Conservation (phyloP, 108 stramenopile genomes). For the Pseudonitzschia multiseries region DNA sequence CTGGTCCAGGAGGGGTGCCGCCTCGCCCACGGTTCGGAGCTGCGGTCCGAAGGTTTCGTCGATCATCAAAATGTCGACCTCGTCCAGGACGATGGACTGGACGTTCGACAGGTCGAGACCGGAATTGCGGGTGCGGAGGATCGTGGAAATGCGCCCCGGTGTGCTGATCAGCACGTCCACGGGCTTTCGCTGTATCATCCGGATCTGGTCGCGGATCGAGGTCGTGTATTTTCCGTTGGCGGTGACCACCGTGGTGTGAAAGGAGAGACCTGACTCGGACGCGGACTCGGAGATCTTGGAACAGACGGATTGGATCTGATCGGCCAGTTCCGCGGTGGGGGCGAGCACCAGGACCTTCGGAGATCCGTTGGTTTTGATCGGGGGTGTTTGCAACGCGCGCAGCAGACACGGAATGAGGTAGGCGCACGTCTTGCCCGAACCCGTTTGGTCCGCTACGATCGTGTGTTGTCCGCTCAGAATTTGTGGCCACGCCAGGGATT, state of each 20-base stretch:
- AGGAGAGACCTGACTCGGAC: slow-evolving; percentile 26
- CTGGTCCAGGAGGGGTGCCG: slow-evolving; percentile 54
- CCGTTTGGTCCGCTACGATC: slow-evolving; percentile 94
- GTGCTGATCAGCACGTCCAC: slow-evolving; percentile 89
- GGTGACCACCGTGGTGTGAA: slow-evolving; percentile 66
- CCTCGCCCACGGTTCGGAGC: slow-evolving; percentile 79
- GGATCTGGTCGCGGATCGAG: slow-evolving; percentile 82
- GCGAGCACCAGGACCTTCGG: slow-evolving; percentile 74
- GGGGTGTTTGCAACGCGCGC: slow-evolving; percentile 30
- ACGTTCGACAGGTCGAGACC: slow-evolving; percentile 65
- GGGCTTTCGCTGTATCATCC: slow-evolving; percentile 58
- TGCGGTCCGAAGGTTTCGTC: slow-evolving; percentile 87
- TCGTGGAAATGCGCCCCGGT: slow-evolving; percentile 87
- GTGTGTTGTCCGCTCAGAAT: slow-evolving; percentile 62
- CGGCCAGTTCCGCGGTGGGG: slow-evolving; percentile 92
- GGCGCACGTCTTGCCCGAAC: slow-evolving; percentile 88
- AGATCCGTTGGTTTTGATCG: slow-evolving; percentile 35
- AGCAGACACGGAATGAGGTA: slow-evolving; percentile 86
- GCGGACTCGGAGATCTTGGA: slow-evolving; percentile 42
- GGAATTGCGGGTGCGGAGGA: slow-evolving; percentile 73
- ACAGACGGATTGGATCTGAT: slow-evolving; percentile 78
- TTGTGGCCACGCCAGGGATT: slow-evolving; percentile 78
- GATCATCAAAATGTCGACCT: slow-evolving; percentile 92
- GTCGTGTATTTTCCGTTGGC: slow-evolving; percentile 65
- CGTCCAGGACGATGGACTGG: slow-evolving; percentile 83